A percentile compares a stretch with the other conserved stretches of the same genome.
Evolutionary conservation across 768 basidiomycete genomes (phyloP).

Genomic region (Leccinum truebloodii): DNA sequence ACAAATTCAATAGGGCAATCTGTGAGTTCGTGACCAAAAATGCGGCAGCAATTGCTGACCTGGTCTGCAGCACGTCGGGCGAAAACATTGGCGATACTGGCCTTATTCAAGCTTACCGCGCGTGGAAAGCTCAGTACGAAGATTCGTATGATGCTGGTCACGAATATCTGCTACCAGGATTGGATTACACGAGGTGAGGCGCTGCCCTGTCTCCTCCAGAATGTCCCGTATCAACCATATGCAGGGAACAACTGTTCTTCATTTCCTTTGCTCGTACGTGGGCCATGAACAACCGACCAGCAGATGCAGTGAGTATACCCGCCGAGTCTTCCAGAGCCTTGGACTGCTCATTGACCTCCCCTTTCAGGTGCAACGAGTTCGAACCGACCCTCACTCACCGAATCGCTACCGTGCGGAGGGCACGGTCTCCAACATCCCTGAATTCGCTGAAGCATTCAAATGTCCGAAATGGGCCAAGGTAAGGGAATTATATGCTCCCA

Average conservation of each 20-base stretch:
- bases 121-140: slow-evolving; percentile 82
- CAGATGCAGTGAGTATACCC: slow-evolving; percentile 28
- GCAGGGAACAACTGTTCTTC: slow-evolving; percentile 92
- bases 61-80: slow-evolving; percentile 68
- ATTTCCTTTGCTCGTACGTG: slow-evolving; percentile 88
- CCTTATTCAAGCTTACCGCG: slow-evolving; percentile 82
- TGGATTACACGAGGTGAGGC: slow-evolving; percentile 67
- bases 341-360: background rate
- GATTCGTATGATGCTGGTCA: slow-evolving; percentile 55
- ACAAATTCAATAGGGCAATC: slow-evolving; percentile 55
- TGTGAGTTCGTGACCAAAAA: slow-evolving; percentile 46
- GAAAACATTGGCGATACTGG: slow-evolving; percentile 91
- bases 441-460: slow-evolving; percentile 86
- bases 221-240: background rate
- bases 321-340: background rate
- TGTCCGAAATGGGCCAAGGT: slow-evolving; percentile 79
- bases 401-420: slow-evolving; percentile 79
- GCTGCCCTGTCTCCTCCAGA: background rate
- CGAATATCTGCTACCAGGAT: slow-evolving; percentile 80
- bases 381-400: slow-evolving; percentile 90
- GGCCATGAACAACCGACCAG: slow-evolving; percentile 79
- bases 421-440: slow-evolving; percentile 82
- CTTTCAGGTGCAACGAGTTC: slow-evolving; percentile 67
- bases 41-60: background rate
- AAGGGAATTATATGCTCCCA: slow-evolving; percentile 21